Evolutionary conservation across 2,329 filamentous ascomycete genomes (phyloP).

Genomic region (Colletotrichum siamense): DNA sequence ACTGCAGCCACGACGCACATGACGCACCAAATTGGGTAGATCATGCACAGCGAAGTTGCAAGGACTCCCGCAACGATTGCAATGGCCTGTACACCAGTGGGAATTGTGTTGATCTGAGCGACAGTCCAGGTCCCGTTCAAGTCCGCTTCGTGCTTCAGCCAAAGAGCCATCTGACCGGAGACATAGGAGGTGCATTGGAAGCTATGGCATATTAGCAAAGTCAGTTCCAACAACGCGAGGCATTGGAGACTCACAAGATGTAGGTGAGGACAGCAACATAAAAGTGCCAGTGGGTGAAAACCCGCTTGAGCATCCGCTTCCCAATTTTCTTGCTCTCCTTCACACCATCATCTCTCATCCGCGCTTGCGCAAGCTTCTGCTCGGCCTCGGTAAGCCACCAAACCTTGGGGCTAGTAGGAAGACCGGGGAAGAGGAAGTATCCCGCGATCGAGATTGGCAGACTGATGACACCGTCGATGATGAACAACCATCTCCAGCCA

Average conservation of each 20-base stretch:
- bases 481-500: slow-evolving; percentile 55
- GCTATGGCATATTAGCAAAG: background rate
- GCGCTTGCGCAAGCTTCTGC: slow-evolving; percentile 33
- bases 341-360: slow-evolving; percentile 27
- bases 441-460: slow-evolving; percentile 54
- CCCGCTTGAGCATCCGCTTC: slow-evolving; percentile 29
- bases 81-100: slow-evolving; percentile 23
- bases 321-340: slow-evolving; percentile 25
- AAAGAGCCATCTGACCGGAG: slow-evolving; percentile 24
- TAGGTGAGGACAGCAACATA: slow-evolving; percentile 29
- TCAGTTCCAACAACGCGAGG: accelerated
- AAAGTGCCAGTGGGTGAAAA: slow-evolving; percentile 32
- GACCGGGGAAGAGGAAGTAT: slow-evolving; percentile 45
- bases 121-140: slow-evolving; percentile 4
- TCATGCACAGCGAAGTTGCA: slow-evolving; percentile 31
- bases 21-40: slow-evolving; percentile 35
- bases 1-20: slow-evolving; percentile 25
- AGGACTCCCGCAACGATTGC: slow-evolving; percentile 26
- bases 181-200: slow-evolving; percentile 24
- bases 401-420: slow-evolving; percentile 37
- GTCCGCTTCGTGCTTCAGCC: slow-evolving; percentile 25
- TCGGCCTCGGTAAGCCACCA: slow-evolving; percentile 37
- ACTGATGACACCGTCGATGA: slow-evolving; percentile 58
- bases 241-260: slow-evolving; percentile 11
- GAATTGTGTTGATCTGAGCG: slow-evolving; percentile 24